A percentile compares a stretch with the other conserved stretches of the same genome.
phyloP scores from a whole-genome alignment of 164 flowering plant species.

The Stephania japonica region DNA sequence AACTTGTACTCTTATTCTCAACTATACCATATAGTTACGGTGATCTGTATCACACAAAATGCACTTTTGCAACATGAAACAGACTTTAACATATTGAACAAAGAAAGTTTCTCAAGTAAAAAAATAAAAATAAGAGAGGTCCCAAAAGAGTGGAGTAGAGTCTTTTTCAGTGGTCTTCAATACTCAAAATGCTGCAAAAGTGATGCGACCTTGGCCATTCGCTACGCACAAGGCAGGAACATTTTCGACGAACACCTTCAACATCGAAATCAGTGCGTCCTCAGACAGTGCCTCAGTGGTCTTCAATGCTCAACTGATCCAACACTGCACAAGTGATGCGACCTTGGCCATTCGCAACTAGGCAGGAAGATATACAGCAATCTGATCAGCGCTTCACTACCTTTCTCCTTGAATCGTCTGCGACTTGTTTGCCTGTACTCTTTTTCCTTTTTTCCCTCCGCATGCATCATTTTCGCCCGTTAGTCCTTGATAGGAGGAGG shows the following conservation, averaged over 20 bases:
- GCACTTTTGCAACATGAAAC: neutral
- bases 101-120: neutral
- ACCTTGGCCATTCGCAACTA: neutral
- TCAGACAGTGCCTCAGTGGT: neutral
- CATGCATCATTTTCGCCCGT: neutral
- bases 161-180: too few relatives aligned
- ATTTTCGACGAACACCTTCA: neutral
- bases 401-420: neutral
- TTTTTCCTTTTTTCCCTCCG: neutral
- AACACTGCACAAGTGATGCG: too few relatives aligned
- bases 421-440: neutral
- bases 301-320: neutral
- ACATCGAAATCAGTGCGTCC: neutral
- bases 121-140: neutral
- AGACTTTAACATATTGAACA: neutral
- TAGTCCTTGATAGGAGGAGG: neutral
- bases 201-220: too few relatives aligned
- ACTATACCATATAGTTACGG: neutral
- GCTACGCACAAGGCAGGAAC: neutral
- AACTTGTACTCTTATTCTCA: neutral
- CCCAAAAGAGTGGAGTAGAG: neutral
- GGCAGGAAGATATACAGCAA: neutral
- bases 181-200: too few relatives aligned
- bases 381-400: neutral
- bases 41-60: neutral